Evolutionary conservation across 768 basidiomycete species (phyloP), one percentile per base, ranked within the genome.

Genomic region (Kondoa malvinella): DNA sequence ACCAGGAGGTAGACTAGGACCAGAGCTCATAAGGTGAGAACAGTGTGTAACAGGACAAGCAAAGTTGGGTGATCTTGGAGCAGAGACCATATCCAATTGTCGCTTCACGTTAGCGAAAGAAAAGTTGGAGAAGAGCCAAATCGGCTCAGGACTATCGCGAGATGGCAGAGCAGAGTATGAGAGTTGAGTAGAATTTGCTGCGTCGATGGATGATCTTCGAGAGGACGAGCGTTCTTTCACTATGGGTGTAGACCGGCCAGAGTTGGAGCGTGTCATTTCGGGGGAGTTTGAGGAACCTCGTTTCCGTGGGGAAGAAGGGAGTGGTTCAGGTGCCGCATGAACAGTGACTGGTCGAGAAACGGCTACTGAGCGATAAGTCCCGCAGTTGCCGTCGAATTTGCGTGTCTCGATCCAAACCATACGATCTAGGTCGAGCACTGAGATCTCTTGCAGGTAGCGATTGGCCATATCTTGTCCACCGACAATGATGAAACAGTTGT

Each of bases 391-490:
- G 0, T 88, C 87, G 73, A 91, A 91, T 69, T 85, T 83, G 62
- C 86, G 84, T 34, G 83, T 80, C 73, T 86, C 85, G 0, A 89
- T 82, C 92, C 94, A 97, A 3, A 81, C 79, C 75, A 83, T 83
- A 16, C 79, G 77, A 16, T 80, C 76, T 40, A 97, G 81, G 75
- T 96, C 91, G 71, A 86, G 92, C 4, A 94, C 87, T 75, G 89
- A 87, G 66, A 94, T 83, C 70, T 96, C 91, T 77, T 96, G 89
- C 29, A 94, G 81, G 87, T 92, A 96, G 61, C 86, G 86, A 64
- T 94, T 94, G 72, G 83, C 84, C 70, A 95, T 83, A 76, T 97
- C 91, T 75, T 99, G 94, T 0, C 94, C 94, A 3, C 95, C 94
- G 63, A 95, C 89, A 73, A 99, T 82, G 76, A 92, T 87, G 34